Evolutionary conservation across 2,329 filamentous ascomycete genomes (phyloP).

Genomic region (Alternaria ventricosa): DNA sequence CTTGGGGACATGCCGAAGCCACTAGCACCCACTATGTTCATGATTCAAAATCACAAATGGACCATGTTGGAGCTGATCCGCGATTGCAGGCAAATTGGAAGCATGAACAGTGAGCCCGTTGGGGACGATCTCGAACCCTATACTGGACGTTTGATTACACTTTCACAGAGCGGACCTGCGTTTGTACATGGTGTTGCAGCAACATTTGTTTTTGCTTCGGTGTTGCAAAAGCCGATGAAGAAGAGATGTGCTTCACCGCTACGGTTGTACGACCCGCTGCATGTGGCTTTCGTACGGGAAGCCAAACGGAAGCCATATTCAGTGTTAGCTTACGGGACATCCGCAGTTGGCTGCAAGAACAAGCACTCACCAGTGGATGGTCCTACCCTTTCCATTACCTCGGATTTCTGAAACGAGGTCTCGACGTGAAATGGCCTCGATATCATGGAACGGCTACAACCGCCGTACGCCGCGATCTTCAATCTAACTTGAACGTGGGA

Average conservation of each 20-base stretch:
- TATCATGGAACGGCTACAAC: conserved; percentile 12
- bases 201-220: conserved; percentile 8
- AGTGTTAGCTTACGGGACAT: conserved; percentile 9
- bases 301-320: conserved; percentile 24
- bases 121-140: not conserved
- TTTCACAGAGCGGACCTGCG: not conserved
- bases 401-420: conserved; percentile 39
- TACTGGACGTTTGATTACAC: conserved; percentile 1
- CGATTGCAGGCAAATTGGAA: conserved; percentile 2
- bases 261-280: conserved; percentile 38
- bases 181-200: not conserved
- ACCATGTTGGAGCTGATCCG: not conserved
- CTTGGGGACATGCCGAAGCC: conserved; percentile 3
- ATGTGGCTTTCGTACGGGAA: conserved; percentile 22
- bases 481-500: conserved; percentile 14
- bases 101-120: not conserved
- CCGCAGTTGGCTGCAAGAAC: conserved; percentile 18
- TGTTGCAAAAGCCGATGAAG: conserved; percentile 6
- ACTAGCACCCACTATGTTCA: not conserved
- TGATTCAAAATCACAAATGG: conserved; percentile 3
- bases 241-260: conserved; percentile 34
- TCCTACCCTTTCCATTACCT: conserved; percentile 15
- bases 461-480: conserved; percentile 12
- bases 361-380: conserved; percentile 14
- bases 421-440: conserved; percentile 13